Evolutionary conservation across 2,329 filamentous ascomycete species (phyloP).

Genomic region (Venturia oleaginea): DNA sequence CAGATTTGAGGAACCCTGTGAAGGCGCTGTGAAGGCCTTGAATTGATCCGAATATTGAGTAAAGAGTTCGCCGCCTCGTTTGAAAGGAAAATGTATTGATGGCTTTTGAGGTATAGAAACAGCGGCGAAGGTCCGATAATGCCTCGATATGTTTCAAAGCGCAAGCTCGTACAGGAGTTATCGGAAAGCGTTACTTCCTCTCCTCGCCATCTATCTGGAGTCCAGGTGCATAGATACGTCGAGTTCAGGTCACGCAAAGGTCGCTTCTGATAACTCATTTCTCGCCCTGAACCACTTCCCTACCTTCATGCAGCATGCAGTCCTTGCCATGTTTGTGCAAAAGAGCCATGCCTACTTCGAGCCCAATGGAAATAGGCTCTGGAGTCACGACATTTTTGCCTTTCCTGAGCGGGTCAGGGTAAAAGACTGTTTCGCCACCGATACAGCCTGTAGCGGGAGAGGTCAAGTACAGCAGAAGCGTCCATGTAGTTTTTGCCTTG

Average conservation of each 20-base stretch:
- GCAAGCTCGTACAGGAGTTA: too few relatives aligned
- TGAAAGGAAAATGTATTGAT: too few relatives aligned
- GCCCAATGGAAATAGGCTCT: slow-evolving; percentile 61
- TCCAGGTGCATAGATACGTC: too few relatives aligned
- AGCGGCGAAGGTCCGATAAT: too few relatives aligned
- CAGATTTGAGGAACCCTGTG: too few relatives aligned
- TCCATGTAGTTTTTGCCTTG: slow-evolving; percentile 75
- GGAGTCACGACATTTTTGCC: slow-evolving; percentile 31
- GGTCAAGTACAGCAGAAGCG: slow-evolving; percentile 77
- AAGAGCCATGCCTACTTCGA: slow-evolving; percentile 77
- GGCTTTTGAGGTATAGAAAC: too few relatives aligned
- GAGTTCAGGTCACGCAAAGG: slow-evolving; percentile 51
- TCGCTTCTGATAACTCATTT: slow-evolving; percentile 90
- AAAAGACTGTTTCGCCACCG: slow-evolving; percentile 89
- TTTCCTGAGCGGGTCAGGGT: slow-evolving; percentile 48
- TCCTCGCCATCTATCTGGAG: too few relatives aligned
- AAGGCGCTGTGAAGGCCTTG: too few relatives aligned
- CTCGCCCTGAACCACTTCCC: slow-evolving; percentile 68
- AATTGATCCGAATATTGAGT: too few relatives aligned
- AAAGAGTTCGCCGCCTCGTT: too few relatives aligned
- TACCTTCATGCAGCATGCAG: slow-evolving; percentile 82
- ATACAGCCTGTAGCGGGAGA: slow-evolving; percentile 63
- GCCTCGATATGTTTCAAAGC: too few relatives aligned
- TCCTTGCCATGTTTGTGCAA: slow-evolving; percentile 84
- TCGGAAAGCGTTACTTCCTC: too few relatives aligned